Conservation (phyloP, 1,284 basidiomycete genomes). For the Cryptococcus deneoformans region DNA sequence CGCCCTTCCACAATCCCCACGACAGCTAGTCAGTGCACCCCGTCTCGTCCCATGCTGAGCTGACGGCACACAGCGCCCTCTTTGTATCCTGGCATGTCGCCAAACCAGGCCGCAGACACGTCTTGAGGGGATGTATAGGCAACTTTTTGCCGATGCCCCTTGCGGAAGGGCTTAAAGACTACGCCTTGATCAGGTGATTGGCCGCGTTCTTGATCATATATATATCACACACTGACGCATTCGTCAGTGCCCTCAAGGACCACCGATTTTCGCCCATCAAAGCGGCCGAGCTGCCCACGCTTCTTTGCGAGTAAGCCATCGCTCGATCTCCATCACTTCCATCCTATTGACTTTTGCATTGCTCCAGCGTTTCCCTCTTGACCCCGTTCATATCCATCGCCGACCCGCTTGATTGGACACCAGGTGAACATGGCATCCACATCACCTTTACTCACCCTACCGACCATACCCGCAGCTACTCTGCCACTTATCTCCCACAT, state of each 20-base stretch:
- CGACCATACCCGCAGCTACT: conserved; percentile 59
- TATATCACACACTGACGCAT: background rate
- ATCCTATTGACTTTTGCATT: background rate
- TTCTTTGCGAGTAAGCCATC: conserved; percentile 76
- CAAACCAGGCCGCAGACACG: conserved; percentile 49
- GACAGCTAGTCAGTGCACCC: conserved; percentile 24
- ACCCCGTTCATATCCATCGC: conserved; percentile 85
- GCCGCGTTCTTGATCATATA: background rate
- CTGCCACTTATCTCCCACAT: conserved; percentile 97
- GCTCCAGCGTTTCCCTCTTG: conserved; percentile 75
- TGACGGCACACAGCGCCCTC: conserved; percentile 62
- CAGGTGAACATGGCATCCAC: conserved; percentile 89
- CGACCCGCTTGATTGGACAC: conserved; percentile 86
- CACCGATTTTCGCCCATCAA: conserved; percentile 63
- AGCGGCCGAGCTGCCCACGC: conserved; percentile 66
- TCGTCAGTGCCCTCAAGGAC: conserved; percentile 53
- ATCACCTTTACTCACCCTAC: conserved; percentile 81
- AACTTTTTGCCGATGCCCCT: conserved; percentile 85
- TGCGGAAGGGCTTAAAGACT: conserved; percentile 75
- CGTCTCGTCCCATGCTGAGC: no score
- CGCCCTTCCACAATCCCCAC: conserved; percentile 28
- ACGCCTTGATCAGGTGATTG: conserved; percentile 72
- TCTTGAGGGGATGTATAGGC: conserved; percentile 91
- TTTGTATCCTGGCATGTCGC: conserved; percentile 86
- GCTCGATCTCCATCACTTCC: background rate